Base-by-base conservation (phyloP, 2,329 filamentous ascomycete species). In the Sporothrix brunneoviolacea region DNA sequence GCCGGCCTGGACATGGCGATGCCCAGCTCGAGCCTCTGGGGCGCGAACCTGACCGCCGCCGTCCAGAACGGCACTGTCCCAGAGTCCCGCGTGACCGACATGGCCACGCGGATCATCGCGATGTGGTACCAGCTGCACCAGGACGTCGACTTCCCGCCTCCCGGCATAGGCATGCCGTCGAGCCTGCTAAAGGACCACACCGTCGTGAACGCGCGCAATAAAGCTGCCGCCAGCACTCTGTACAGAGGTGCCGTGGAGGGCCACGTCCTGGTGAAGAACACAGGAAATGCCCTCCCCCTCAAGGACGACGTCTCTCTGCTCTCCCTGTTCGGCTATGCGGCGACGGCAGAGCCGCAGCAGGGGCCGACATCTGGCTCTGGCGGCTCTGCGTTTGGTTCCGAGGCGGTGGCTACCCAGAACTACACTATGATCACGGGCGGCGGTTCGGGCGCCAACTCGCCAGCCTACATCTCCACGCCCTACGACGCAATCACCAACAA, bases 181-280 rank as follows among this genome's bases (percentile, higher is more conserved):
- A 76, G n/a, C n/a, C n/a, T n/a, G n/a, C n/a, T 95, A 70, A 88
- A 96, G 68, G 76, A 82, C 59, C 88, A 91, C 57, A 80, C 95
- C 21, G 83, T 96, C 61, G 91, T 95, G n/a, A 87, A 83, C 48
- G 77, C 83, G 90, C 30, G 79, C 88, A 57, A 77, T 88, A n/a
- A n/a, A n/a, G n/a, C n/a, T n/a, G n/a, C n/a, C n/a, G n/a, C n/a
- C n/a, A n/a, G n/a, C n/a, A n/a, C n/a, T n/a, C n/a, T n/a, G n/a
- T n/a, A n/a, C n/a, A n/a, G n/a, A n/a, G n/a, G n/a, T 47, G 90
- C 80, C 13, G 84, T 86, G 45, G 86, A 87, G 65, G 89, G 87
- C 15, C 90, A 85, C 3, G 90, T 98, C 7, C 73, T 98, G 10
- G 74, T 98, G 57, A 98, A 97, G 77, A 96, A 97, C 68, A 73